These are phyloP conservation scores for Ramularia collo-cygni DNA, from an alignment of 2,329 filamentous ascomycete genomes.

Conservation along the genomic window DNA sequence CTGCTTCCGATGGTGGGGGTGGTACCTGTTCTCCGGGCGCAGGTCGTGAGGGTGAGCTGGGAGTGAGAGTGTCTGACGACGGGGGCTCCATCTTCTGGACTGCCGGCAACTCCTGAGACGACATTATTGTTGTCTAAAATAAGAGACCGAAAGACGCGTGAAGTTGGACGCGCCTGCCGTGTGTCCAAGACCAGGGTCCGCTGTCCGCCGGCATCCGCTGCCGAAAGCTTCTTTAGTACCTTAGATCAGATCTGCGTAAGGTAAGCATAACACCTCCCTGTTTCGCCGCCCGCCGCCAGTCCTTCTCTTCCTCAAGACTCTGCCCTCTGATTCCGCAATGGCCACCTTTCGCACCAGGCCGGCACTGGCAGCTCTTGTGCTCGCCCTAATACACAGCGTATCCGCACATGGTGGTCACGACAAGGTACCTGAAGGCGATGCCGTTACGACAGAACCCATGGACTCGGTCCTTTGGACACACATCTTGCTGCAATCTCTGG, in stretches of 20 bases:
- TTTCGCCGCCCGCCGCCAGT: not conserved
- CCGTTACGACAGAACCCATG: conserved; percentile 66
- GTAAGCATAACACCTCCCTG: not conserved
- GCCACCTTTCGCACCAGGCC: conserved; percentile 22
- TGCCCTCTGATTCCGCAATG: conserved; percentile 9
- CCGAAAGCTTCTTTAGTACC: no score
- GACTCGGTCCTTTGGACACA: conserved; percentile 89
- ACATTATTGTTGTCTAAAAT: no score
- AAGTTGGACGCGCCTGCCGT: conserved; percentile 8
- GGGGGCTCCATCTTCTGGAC: conserved; percentile 1
- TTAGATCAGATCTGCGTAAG: no score
- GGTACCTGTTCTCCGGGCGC: not conserved
- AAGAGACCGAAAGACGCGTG: conserved; percentile 10
- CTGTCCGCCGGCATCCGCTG: no score
- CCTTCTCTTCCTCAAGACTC: not conserved
- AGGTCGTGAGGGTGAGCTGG: conserved; percentile 11
- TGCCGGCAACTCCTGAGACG: no score
- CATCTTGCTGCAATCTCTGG: conserved; percentile 77
- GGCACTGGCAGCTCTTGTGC: conserved; percentile 7
- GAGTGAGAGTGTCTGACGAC: conserved; percentile 8
- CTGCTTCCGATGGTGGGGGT: not conserved
- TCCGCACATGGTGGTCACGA: conserved; percentile 49
- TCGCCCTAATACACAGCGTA: conserved; percentile 11
- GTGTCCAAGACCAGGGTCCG: no score
- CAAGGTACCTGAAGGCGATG: conserved; percentile 60